A percentile compares a stretch with the other conserved stretches of the same genome.
Conservation (phyloP, 371 early-diverging fungal species). For the Actinomucor elegans region DNA sequence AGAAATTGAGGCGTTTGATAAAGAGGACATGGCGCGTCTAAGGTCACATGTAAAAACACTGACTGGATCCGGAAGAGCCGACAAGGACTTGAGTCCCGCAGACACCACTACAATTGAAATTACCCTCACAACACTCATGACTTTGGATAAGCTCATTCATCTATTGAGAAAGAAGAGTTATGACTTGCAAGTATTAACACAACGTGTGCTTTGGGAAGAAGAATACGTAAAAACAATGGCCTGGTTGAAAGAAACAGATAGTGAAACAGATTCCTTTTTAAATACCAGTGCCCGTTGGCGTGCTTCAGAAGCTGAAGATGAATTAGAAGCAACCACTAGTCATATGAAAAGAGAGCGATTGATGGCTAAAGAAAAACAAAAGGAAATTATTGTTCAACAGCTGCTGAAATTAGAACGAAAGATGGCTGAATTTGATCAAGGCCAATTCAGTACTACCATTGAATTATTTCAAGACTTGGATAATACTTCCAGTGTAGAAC, state of each 20-base stretch:
- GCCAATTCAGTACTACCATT: conserved; percentile 38
- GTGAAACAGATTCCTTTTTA: conserved; percentile 32
- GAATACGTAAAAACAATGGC: conserved; percentile 32
- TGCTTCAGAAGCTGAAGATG: conserved; percentile 13
- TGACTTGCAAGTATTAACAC: conserved; percentile 36
- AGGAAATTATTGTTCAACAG: conserved; percentile 30
- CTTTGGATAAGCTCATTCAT: conserved; percentile 45
- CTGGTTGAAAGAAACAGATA: conserved; percentile 32
- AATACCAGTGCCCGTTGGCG: conserved; percentile 36
- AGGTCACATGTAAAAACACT: conserved; percentile 54
- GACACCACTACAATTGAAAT: conserved; percentile 59
- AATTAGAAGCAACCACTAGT: conserved; percentile 4
- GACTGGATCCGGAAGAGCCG: conserved; percentile 31
- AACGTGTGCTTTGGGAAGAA: conserved; percentile 49
- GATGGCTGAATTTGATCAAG: conserved; percentile 41
- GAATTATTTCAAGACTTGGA: conserved; percentile 49
- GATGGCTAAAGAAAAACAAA: conserved; percentile 24
- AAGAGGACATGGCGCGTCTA: conserved; percentile 53
- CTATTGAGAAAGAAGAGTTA: conserved; percentile 33
- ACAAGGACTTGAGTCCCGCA: conserved; percentile 54
- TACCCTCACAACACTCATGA: conserved; percentile 47
- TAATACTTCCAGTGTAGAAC: conserved; percentile 25
- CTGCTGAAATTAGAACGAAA: conserved; percentile 32
- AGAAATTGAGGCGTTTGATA: conserved; percentile 50
- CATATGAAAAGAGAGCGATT: conserved; percentile 11